Base-by-base conservation (phyloP, 2,329 filamentous ascomycete species). In the Claviceps purpurea region DNA sequence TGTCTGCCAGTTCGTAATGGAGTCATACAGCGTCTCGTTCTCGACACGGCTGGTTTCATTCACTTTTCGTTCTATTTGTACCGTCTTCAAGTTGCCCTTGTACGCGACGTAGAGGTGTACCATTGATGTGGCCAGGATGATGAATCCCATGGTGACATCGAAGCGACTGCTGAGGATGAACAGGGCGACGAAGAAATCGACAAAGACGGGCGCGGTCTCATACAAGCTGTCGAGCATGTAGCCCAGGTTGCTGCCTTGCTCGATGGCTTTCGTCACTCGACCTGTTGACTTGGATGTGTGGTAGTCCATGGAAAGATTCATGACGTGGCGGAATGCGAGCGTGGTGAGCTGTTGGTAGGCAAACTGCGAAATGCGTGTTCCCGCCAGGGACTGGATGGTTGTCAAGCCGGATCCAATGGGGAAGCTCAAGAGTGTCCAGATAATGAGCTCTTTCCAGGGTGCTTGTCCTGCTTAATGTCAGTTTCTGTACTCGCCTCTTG, bases 241-340 rank as follows among this genome's bases (percentile, higher is more conserved):
- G 51, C 77, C 75, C 24, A 85, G 67, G 14, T 78, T 74, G 26
- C 73, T 70, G 2, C 79, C 82, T 58, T 82, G 79, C 52, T 75
- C 71, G n/a, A 85, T 74, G 11, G 79, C 75, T 54, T 77, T 75
- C 58, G 78, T 76, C 1, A 85, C 68, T 54, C 82, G 76, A 2
- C 78, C 80, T 1, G 78, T 80, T 50, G 76, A 73, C 60, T 82
- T 84, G 50, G 73, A 73, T 44, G 78, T 78, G 62, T 87, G 82
- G 53, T 85, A 86, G 57, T 85, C 81, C 67, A 82, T 82, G 0
- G 80, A 84, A 4, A 86, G 71, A 39, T 69, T 72, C 75, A 87
- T 81, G 47, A 86, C 73, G 56, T 86, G 81, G 50, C 75, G 71
- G 62, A 84, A 86, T 0, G 81, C 75, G 3, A 77, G 70, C 2